Conservation (phyloP, 495 filamentous ascomycete species). For the Letharia columbiana region DNA sequence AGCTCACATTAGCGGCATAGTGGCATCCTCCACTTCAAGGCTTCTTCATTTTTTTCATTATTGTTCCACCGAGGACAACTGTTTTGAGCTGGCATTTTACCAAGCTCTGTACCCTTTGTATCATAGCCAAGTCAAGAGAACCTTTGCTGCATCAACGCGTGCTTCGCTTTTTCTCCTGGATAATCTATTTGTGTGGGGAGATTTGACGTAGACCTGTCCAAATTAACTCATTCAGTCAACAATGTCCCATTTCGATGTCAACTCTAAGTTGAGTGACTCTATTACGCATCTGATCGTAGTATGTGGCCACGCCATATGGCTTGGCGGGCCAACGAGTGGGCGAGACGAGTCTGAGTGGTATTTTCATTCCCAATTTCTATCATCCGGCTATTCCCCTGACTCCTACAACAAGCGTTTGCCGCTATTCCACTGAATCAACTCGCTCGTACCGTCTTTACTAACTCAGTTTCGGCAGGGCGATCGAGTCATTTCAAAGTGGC, state of each 20-base stretch:
- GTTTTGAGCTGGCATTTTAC: background rate
- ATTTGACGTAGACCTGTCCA: background rate
- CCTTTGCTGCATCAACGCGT: background rate
- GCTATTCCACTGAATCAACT: background rate
- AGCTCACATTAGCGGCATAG: conserved; percentile 14
- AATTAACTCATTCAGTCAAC: background rate
- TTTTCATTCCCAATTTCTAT: conserved; percentile 1
- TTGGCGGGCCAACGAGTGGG: conserved; percentile 52
- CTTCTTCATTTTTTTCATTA: background rate
- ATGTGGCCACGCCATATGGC: conserved; percentile 75
- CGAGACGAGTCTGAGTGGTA: conserved; percentile 59
- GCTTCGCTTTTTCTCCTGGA: background rate
- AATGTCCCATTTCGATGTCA: background rate
- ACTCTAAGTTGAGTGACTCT: background rate
- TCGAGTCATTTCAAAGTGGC: conserved; percentile 60
- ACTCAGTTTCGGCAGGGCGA: conserved; percentile 29
- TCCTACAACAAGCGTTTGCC: background rate
- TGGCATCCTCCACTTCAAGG: background rate
- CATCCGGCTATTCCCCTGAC: background rate
- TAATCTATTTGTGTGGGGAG: background rate
- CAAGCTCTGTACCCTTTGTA: background rate
- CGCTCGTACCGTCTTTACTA: background rate
- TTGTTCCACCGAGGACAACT: background rate
- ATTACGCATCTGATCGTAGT: conserved; percentile 55
- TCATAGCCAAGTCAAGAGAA: background rate